A percentile compares a stretch with the other conserved stretches of the same genome.
Conservation (phyloP, 495 filamentous ascomycete genomes). For the Pseudoneurospora amorphoporcata region DNA sequence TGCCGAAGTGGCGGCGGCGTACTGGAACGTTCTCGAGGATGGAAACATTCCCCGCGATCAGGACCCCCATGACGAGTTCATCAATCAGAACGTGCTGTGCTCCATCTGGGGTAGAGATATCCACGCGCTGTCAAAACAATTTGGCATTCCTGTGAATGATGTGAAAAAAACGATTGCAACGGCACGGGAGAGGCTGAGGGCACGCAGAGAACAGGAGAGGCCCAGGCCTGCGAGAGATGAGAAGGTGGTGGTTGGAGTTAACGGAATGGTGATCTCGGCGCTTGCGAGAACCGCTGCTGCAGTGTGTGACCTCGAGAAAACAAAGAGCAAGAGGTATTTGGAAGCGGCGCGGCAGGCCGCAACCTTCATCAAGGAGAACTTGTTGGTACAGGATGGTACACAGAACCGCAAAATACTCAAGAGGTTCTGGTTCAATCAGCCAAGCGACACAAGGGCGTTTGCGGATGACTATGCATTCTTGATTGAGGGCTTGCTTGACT, state of each 20-base stretch:
- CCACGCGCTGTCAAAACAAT: constrained; percentile 61
- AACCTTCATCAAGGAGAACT: constrained; percentile 63
- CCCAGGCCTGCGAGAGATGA: constrained; percentile 78
- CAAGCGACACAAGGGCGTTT: constrained; percentile 63
- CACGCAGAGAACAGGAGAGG: constrained; percentile 64
- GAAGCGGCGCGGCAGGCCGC: constrained; percentile 59
- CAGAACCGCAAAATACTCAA: constrained; percentile 43
- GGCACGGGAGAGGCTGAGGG: constrained; percentile 58
- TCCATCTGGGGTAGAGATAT: constrained; percentile 35
- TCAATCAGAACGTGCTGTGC: constrained; percentile 59
- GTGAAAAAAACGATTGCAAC: constrained; percentile 58
- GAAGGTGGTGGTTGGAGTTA: constrained; percentile 82
- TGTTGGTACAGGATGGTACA: constrained; percentile 49
- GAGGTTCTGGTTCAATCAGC: constrained; percentile 61
- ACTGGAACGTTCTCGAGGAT: constrained; percentile 78
- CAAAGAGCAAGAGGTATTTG: constrained; percentile 44
- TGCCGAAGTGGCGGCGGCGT: constrained; percentile 57
- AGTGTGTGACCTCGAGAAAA: constrained; percentile 49
- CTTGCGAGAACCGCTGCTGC: constrained; percentile 64
- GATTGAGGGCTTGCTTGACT: constrained; percentile 70
- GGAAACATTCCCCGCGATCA: constrained; percentile 80
- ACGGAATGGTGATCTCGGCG: constrained; percentile 81
- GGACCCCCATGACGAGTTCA: constrained; percentile 88
- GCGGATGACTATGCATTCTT: constrained; percentile 95
- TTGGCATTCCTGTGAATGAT: constrained; percentile 65